phyloP scores from a whole-genome alignment of 805 yeast genomes.

The Diddensiella transvaalensis region DNA sequence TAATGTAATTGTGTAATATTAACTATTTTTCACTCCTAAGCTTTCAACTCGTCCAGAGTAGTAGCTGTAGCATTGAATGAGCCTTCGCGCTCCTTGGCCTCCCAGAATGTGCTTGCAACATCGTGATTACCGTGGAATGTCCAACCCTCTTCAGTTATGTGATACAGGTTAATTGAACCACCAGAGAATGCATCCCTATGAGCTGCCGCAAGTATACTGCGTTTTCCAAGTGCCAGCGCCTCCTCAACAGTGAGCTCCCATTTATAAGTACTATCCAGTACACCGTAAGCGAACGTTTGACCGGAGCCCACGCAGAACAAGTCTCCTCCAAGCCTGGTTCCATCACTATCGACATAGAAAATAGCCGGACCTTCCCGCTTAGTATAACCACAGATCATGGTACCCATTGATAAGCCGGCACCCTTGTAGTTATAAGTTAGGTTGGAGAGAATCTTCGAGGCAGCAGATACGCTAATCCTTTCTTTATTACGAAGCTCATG shows the following conservation, averaged over 20 bases:
- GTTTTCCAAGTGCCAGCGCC: constrained; percentile 88
- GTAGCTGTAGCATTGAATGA: constrained; percentile 80
- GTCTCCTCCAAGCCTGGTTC: constrained; percentile 92
- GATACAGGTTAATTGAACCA: constrained; percentile 91
- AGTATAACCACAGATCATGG: constrained; percentile 97
- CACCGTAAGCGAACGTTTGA: constrained; percentile 99
- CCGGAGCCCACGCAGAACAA: constrained; percentile 98
- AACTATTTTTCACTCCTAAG: background rate
- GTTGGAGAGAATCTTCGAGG: constrained; percentile 87
- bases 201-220: constrained; percentile 95
- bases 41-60: constrained; percentile 25
- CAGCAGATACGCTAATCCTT: constrained; percentile 94
- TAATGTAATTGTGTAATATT: background rate
- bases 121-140: constrained; percentile 91
- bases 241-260: constrained; percentile 94
- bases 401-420: constrained; percentile 98
- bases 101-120: constrained; percentile 89
- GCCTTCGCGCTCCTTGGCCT: constrained; percentile 78
- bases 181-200: constrained; percentile 99
- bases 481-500: constrained; percentile 94
- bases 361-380: constrained; percentile 93
- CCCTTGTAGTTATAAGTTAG: constrained; percentile 93
- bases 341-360: constrained; percentile 95
- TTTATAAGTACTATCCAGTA: constrained; percentile 82
- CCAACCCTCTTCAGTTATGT: constrained; percentile 94